These are phyloP conservation scores for Aspergillus caelatus DNA, from an alignment of 2,329 filamentous ascomycete species.

Conservation along the genomic window DNA sequence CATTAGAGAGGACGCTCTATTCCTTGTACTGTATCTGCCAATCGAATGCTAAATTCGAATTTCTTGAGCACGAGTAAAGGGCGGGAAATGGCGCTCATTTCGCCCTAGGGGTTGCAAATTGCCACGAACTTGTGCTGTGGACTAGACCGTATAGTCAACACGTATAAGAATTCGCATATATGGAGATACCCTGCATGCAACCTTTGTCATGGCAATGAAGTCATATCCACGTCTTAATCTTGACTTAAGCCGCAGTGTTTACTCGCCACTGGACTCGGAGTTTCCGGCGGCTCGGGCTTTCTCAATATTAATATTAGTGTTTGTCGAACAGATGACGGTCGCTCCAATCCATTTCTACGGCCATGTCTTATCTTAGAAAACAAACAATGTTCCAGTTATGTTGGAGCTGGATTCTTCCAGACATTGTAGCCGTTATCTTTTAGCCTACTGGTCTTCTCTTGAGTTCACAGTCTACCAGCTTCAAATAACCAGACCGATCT, in stretches of 20 bases:
- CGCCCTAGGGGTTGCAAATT: neutral
- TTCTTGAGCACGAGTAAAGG: neutral
- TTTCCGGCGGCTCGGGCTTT: neutral
- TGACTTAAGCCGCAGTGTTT: neutral
- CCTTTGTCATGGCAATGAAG: fast-evolving
- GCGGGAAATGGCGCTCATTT: neutral
- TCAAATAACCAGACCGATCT: neutral
- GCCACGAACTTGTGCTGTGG: neutral
- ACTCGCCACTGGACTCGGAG: neutral
- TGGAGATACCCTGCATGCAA: neutral
- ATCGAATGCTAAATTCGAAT: neutral
- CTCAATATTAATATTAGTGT: neutral
- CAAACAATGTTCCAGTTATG: neutral
- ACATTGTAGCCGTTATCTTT: too few species aligned
- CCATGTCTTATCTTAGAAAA: neutral
- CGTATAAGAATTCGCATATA: neutral
- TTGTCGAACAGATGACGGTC: neutral
- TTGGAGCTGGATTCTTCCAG: neutral
- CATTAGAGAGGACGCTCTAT: neutral
- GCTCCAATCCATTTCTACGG: neutral
- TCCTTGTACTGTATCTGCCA: neutral
- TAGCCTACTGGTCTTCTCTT: neutral
- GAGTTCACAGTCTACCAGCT: neutral
- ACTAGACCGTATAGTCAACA: neutral
- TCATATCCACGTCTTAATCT: neutral